Percentiles rank a stretch among this genome's conserved stretches.
phyloP scores from a whole-genome alignment of 2,329 filamentous ascomycete genomes.

The Botrytis porri region DNA sequence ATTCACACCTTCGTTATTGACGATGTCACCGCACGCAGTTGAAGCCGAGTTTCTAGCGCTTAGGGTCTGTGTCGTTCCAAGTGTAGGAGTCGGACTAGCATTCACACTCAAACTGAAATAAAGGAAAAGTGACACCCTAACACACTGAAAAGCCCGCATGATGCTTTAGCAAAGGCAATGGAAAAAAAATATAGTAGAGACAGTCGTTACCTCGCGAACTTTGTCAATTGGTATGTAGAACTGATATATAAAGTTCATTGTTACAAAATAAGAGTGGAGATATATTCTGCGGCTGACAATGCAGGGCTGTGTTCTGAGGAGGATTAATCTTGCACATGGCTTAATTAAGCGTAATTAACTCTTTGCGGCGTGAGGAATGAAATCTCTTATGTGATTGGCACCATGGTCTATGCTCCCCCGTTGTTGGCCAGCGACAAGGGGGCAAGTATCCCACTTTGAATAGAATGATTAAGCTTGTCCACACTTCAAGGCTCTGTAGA shows the following conservation, averaged over 20 bases:
- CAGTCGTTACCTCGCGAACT: not conserved
- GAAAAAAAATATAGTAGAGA: not conserved
- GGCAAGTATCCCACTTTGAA: not conserved
- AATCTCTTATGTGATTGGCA: not conserved
- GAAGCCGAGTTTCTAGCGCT: slow-evolving; percentile 19
- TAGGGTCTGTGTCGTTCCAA: not conserved
- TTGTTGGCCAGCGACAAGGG: not conserved
- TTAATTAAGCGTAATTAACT: slow-evolving; percentile 9
- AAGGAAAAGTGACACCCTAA: not conserved
- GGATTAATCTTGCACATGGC: not conserved
- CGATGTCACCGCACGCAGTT: slow-evolving; percentile 27
- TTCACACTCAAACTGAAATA: not conserved
- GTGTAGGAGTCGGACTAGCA: slow-evolving; percentile 3
- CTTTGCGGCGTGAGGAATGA: not conserved
- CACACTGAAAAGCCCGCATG: slow-evolving; percentile 1
- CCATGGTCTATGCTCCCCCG: not conserved
- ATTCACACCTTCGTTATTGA: slow-evolving; percentile 20
- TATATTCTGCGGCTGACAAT: slow-evolving; percentile 10
- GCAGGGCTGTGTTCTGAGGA: not conserved
- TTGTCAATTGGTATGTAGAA: not conserved
- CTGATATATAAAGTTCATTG: slow-evolving; percentile 1
- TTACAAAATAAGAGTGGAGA: not conserved
- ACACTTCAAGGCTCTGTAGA: slow-evolving; percentile 1
- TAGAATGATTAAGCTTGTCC: not conserved
- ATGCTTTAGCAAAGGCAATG: not conserved